Evolutionary conservation across 805 yeast species (phyloP).

Genomic region (Candida argentea): DNA sequence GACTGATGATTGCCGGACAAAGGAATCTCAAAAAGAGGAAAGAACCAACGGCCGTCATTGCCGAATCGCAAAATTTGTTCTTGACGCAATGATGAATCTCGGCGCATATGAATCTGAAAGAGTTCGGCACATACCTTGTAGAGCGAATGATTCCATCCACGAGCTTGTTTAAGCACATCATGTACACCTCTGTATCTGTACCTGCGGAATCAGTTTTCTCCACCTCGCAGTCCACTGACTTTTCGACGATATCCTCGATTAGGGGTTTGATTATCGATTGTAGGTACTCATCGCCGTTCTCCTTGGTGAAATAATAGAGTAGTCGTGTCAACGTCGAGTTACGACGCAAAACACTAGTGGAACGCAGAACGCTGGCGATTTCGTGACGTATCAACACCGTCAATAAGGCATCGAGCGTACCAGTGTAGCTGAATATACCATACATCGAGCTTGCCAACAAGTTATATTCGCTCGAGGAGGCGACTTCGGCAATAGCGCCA

Average conservation of each 20-base stretch:
- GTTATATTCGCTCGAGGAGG: slow-evolving; percentile 63
- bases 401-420: slow-evolving; percentile 35
- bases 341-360: slow-evolving; percentile 67
- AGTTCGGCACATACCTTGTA: slow-evolving; percentile 51
- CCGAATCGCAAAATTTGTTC: slow-evolving; percentile 52
- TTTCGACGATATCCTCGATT: slow-evolving; percentile 38
- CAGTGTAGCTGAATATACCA: slow-evolving; percentile 37
- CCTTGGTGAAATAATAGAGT: slow-evolving; percentile 58
- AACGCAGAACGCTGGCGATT: slow-evolving; percentile 46
- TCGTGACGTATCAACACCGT: slow-evolving; percentile 50
- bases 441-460: slow-evolving; percentile 58
- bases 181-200: slow-evolving; percentile 36
- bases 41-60: slow-evolving; percentile 67
- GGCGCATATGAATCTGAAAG: slow-evolving; percentile 62
- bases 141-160: slow-evolving; percentile 53
- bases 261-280: slow-evolving; percentile 43
- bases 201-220: slow-evolving; percentile 37
- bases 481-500: slow-evolving; percentile 46
- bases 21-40: slow-evolving; percentile 71
- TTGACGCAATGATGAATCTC: slow-evolving; percentile 49
- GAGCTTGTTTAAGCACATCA: slow-evolving; percentile 43
- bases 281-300: slow-evolving; percentile 56
- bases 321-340: slow-evolving; percentile 77
- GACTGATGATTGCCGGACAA: slow-evolving; percentile 87
- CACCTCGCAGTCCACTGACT: slow-evolving; percentile 51